Percentiles rank a stretch among this genome's conserved stretches.
These are phyloP conservation scores for Teratosphaeriaceae sp. DNA, from an alignment of 2,329 filamentous ascomycete genomes.

Conservation along the genomic window DNA sequence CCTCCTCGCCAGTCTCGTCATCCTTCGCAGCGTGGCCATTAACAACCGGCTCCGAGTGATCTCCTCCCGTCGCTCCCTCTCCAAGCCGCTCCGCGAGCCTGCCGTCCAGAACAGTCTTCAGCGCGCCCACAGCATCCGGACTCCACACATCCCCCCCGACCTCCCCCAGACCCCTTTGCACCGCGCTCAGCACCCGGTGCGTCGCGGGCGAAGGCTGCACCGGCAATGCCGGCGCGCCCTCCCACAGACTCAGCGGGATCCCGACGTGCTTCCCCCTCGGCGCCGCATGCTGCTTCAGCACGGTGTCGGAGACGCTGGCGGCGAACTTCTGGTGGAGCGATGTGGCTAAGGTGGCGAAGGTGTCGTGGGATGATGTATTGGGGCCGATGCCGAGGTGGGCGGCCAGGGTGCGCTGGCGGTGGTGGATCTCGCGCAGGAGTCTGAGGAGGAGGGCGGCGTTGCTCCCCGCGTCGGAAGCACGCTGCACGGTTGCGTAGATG, in stretches of 20 bases:
- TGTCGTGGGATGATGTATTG: too few relatives aligned
- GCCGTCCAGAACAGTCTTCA: constrained; percentile 55
- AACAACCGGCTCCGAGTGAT: constrained; percentile 9
- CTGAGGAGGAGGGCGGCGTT: constrained; percentile 57
- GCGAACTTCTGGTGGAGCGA: constrained; percentile 2
- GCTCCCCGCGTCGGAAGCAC: constrained; percentile 1
- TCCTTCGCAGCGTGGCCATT: constrained; percentile 5
- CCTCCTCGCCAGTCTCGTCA: constrained; percentile 13
- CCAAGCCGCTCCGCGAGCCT: constrained; percentile 44
- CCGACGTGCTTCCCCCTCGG: background rate
- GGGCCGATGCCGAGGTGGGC: constrained; percentile 8
- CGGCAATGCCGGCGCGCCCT: constrained; percentile 63
- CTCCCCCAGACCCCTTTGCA: constrained; percentile 61
- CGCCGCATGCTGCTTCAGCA: background rate
- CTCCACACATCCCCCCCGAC: constrained; percentile 79
- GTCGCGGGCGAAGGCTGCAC: constrained; percentile 68
- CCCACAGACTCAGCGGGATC: constrained; percentile 1
- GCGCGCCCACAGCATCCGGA: constrained; percentile 51
- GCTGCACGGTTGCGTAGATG: constrained; percentile 9
- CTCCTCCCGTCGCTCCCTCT: constrained; percentile 5
- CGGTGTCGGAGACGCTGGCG: background rate
- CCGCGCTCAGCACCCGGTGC: constrained; percentile 63
- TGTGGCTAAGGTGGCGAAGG: background rate
- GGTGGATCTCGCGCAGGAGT: constrained; percentile 65
- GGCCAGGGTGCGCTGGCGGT: constrained; percentile 47